A percentile compares a stretch with the other conserved stretches of the same genome.
Evolutionary conservation across 495 filamentous ascomycete species (phyloP).

Genomic region (Penicillium manginii): DNA sequence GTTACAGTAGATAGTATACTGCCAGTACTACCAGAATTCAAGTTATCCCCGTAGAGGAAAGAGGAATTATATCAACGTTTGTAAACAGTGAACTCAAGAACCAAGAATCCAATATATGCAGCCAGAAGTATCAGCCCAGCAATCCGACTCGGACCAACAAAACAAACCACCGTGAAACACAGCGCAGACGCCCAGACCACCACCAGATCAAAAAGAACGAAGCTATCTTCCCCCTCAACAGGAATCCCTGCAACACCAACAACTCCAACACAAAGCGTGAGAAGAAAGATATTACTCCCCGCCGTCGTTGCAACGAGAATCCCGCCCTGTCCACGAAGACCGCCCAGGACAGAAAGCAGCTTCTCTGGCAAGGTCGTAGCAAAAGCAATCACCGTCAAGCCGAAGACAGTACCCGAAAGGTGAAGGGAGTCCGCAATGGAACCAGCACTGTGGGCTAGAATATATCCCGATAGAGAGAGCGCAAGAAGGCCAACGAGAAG

Average conservation of each 20-base stretch:
- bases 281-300: conserved; percentile 59
- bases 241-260: conserved; percentile 34
- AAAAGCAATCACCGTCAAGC: conserved; percentile 57
- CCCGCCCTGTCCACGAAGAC: conserved; percentile 46
- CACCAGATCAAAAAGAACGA: conserved; percentile 40
- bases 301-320: conserved; percentile 58
- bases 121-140: conserved; percentile 40
- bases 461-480: conserved; percentile 52
- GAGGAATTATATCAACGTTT: conserved; percentile 8
- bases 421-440: conserved; percentile 41
- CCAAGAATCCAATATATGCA: conserved; percentile 44
- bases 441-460: conserved; percentile 47
- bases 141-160: conserved; percentile 31
- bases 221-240: conserved; percentile 17
- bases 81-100: conserved; percentile 41
- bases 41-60: too few species aligned
- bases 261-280: conserved; percentile 55
- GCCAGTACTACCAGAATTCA: too few species aligned
- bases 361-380: conserved; percentile 63
- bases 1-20: too few species aligned
- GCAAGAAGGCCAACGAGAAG: conserved; percentile 53
- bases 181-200: conserved; percentile 38
- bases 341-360: conserved; percentile 52
- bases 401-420: conserved; percentile 52
- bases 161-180: conserved; percentile 34